Evolutionary conservation across 2,329 filamentous ascomycete species (phyloP).

Genomic region (Pseudogymnoascus sp.): DNA sequence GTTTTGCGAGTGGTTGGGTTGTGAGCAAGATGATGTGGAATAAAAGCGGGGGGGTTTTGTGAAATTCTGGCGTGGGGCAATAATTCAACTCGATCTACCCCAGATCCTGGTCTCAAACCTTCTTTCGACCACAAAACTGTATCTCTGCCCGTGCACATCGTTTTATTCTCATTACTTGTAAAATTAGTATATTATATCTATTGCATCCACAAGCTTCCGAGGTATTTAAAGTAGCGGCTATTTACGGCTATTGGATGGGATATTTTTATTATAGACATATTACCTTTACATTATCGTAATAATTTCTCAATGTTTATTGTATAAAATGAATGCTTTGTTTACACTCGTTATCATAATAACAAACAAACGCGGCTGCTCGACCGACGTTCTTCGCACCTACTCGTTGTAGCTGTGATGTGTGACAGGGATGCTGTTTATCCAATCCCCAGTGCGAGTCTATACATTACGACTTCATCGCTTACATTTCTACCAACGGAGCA

Average conservation of each 20-base stretch:
- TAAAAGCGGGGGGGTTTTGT: background rate
- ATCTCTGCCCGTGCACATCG: background rate
- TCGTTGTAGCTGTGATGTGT: background rate
- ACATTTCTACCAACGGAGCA: too few relatives aligned
- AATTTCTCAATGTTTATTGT: background rate
- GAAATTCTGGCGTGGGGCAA: constrained; percentile 7
- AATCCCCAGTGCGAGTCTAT: background rate
- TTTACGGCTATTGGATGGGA: background rate
- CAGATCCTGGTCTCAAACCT: background rate
- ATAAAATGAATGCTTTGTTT: background rate
- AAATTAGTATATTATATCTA: background rate
- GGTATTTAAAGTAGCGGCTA: background rate
- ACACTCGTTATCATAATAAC: background rate
- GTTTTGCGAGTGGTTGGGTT: background rate
- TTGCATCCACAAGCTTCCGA: background rate
- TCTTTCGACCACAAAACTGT: background rate
- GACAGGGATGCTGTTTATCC: background rate
- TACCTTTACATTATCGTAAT: background rate
- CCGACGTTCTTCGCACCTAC: background rate
- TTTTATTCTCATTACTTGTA: background rate
- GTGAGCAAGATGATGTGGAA: background rate
- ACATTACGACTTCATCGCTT: too few relatives aligned
- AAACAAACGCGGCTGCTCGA: background rate
- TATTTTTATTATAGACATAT: background rate
- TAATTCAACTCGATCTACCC: constrained; percentile 1